These are phyloP conservation scores for Anethum foeniculum DNA, from an alignment of 140 eudicot genomes.

Conservation along the genomic window DNA sequence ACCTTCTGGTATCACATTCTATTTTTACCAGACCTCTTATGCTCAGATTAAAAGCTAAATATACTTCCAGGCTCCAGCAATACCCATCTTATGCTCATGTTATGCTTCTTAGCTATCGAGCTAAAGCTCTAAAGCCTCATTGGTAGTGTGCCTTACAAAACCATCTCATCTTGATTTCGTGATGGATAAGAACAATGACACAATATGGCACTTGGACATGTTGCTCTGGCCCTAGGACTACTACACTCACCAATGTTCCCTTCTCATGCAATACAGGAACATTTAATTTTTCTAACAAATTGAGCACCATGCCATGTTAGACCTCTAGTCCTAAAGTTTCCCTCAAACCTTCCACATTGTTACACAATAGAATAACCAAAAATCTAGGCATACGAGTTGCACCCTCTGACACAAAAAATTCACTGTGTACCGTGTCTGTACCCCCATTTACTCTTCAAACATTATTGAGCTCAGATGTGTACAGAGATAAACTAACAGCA, in stretches of 20 bases:
- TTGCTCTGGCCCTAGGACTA: not conserved
- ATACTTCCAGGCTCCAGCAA: not conserved
- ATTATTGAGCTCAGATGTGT: not conserved
- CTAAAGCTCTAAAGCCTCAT: not conserved
- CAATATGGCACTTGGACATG: not conserved
- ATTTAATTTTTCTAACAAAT: not conserved
- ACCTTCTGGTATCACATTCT: not conserved
- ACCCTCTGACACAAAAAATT: not conserved
- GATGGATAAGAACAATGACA: not conserved
- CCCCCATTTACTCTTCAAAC: not conserved
- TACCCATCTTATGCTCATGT: not conserved
- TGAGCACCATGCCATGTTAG: not conserved
- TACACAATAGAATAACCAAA: not conserved
- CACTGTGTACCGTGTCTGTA: not conserved
- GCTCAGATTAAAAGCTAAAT: not conserved
- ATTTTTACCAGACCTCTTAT: not conserved
- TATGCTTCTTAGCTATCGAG: not conserved
- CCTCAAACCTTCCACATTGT: not conserved
- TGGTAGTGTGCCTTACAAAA: not conserved
- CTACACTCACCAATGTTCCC: not conserved
- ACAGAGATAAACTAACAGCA: not conserved
- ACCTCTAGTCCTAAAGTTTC: not conserved
- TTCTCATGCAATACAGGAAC: constrained; percentile 3
- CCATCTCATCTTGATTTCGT: not conserved
- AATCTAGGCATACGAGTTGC: not conserved